Conservation (phyloP, 2,329 filamentous ascomycete genomes). For the Rachicladosporium sp. region DNA sequence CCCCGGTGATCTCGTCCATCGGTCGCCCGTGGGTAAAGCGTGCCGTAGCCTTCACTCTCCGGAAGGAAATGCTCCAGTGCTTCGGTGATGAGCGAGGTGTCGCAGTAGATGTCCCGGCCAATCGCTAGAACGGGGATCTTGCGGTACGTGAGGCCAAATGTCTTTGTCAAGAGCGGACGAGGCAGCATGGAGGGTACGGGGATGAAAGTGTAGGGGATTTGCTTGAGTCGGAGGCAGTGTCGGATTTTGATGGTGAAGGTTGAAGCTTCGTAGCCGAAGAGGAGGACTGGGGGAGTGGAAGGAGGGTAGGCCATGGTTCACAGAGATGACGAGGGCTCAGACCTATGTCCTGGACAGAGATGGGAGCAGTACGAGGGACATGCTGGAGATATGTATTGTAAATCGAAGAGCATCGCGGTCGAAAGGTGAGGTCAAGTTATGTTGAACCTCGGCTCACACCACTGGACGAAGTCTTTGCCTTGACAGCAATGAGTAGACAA, state of each 20-base stretch:
- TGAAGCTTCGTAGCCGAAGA: conserved; percentile 56
- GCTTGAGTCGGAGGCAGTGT: conserved; percentile 57
- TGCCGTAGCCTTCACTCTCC: conserved; percentile 18
- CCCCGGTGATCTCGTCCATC: conserved; percentile 24
- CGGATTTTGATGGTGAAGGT: conserved; percentile 51
- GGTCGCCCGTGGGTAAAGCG: conserved; percentile 23
- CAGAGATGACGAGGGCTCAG: too few relatives aligned
- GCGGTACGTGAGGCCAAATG: conserved; percentile 8
- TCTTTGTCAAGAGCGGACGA: conserved; percentile 7
- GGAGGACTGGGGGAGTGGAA: conserved; percentile 22
- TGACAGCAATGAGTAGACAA: too few relatives aligned
- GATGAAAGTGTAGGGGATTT: conserved; percentile 40
- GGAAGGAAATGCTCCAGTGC: conserved; percentile 14
- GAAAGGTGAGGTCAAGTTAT: too few relatives aligned
- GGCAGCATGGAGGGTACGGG: conserved; percentile 6
- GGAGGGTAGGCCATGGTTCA: background rate
- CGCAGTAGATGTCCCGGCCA: conserved; percentile 22
- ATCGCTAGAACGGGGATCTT: conserved; percentile 21
- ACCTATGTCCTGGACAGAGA: too few relatives aligned
- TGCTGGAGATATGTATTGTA: too few relatives aligned
- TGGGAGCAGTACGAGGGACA: too few relatives aligned
- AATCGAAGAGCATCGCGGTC: too few relatives aligned
- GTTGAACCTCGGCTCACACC: too few relatives aligned
- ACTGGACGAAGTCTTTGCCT: too few relatives aligned
- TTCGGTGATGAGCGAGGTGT: conserved; percentile 20